Evolutionary conservation across 331 rosid species (phyloP), one percentile per base, ranked within the genome.

Genomic region (Ulmus americana): DNA sequence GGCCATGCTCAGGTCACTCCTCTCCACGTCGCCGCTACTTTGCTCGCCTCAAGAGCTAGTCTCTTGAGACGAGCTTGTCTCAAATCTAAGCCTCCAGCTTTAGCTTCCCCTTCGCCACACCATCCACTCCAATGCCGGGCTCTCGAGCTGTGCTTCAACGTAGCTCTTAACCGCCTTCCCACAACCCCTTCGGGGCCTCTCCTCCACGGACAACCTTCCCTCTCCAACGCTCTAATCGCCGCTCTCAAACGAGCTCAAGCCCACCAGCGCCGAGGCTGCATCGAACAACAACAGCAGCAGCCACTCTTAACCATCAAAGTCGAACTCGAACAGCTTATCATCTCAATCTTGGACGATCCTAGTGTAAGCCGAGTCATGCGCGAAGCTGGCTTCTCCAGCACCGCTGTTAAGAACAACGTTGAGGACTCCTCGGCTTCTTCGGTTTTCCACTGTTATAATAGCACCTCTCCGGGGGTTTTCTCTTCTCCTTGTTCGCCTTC

Each of bases 1-100:
- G 95, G 95, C 83, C 97, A 94, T 87, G 97, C 97, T 57, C 99
- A 94, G 78, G 82, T 94, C 75, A 94, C 99, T 41, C 99, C 99
- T 45, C 91, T 94, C 12, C 99, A 94, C 54, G 97, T 90, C 68
- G 99, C 97, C 39, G 85, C 97, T 38, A 87, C 97, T 46, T 70
- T 90, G 15, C 83, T 94, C 45, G 73, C 76, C 56, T 75, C 95
- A 40, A 74, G 85, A 41, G 72, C 95, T 0, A 77, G 84, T 65
- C 75, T 85, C 5, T 42, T 94, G 7, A 70, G 86, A 61, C 74
- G 80, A 44, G 98, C 98, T 14, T 94, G 97, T 61, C 95, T 94
- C 65, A 85, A 84, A 69, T 81, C 97, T 74, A 91, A 84, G 28
- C 76, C 72, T 4, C 70, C 15, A 81, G 79, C 42, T 28, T 28